Conservation (phyloP, 2,329 filamentous ascomycete species). For the Ophiostoma sp. region DNA sequence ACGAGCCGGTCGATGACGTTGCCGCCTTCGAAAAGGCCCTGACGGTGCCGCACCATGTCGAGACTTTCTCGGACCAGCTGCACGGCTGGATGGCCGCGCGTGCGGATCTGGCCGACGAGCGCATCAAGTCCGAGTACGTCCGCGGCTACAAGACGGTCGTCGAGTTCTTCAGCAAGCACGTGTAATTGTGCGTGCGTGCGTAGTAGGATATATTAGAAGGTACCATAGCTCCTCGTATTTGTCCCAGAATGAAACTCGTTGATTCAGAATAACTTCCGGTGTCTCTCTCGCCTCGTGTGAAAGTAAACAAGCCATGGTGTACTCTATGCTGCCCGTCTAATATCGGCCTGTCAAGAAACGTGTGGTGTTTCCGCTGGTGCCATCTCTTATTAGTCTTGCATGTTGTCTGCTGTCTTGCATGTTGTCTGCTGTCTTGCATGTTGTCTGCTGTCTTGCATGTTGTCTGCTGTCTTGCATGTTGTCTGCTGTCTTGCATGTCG, state of each 20-base stretch:
- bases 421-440: too few relatives aligned
- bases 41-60: conserved; percentile 58
- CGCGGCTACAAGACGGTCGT: conserved; percentile 62
- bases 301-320: neutral
- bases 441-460: neutral
- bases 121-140: conserved; percentile 61
- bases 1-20: conserved; percentile 59
- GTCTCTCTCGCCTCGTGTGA: conserved; percentile 1
- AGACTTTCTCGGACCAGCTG: conserved; percentile 66
- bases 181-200: neutral
- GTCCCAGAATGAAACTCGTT: conserved; percentile 6
- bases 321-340: neutral
- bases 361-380: too few relatives aligned
- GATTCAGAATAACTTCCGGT: neutral
- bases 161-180: conserved; percentile 57
- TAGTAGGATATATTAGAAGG: neutral
- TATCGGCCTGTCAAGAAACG: too few relatives aligned
- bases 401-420: neutral
- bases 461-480: too few relatives aligned
- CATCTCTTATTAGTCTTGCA: neutral
- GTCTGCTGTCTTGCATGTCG: too few relatives aligned
- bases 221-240: neutral
- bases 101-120: conserved; percentile 56
- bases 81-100: conserved; percentile 76
- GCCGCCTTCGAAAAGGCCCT: conserved; percentile 58